phyloP scores from a whole-genome alignment of 805 yeast species.

The Wickerhamiella sorbophila region DNA sequence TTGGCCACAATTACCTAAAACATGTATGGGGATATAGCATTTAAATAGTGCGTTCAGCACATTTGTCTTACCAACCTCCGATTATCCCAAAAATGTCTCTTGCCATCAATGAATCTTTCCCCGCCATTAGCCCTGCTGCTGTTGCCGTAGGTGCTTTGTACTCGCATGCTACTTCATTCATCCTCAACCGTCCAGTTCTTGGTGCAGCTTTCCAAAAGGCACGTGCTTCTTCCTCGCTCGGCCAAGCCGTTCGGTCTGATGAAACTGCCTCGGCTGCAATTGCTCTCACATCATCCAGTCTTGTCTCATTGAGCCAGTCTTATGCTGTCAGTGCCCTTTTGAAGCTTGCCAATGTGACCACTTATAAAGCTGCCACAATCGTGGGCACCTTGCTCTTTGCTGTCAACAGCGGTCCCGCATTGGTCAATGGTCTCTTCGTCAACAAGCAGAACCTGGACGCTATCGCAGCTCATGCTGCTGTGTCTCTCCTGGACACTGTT shows the following conservation, averaged over 20 bases:
- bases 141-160: conserved; percentile 29
- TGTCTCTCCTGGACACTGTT: conserved; percentile 29
- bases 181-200: conserved; percentile 27
- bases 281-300: conserved; percentile 24
- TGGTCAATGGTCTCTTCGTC: conserved; percentile 23
- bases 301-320: conserved; percentile 27
- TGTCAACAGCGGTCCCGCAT: conserved; percentile 24
- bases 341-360: conserved; percentile 26
- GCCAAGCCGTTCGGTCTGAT: conserved; percentile 25
- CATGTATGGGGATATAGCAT: neutral
- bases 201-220: conserved; percentile 29
- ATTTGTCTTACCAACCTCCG: neutral
- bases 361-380: conserved; percentile 28
- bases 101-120: conserved; percentile 15
- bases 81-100: conserved; percentile 13
- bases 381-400: conserved; percentile 28
- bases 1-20: neutral
- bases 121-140: conserved; percentile 19
- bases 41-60: neutral
- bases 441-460: conserved; percentile 26
- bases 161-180: conserved; percentile 25
- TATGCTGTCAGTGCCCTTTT: conserved; percentile 30
- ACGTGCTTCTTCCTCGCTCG: conserved; percentile 21
- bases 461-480: conserved; percentile 22
- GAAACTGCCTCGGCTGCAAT: conserved; percentile 28